These are phyloP conservation scores for Pistacia vera DNA, from an alignment of 345 rosid species.

Conservation along the genomic window DNA sequence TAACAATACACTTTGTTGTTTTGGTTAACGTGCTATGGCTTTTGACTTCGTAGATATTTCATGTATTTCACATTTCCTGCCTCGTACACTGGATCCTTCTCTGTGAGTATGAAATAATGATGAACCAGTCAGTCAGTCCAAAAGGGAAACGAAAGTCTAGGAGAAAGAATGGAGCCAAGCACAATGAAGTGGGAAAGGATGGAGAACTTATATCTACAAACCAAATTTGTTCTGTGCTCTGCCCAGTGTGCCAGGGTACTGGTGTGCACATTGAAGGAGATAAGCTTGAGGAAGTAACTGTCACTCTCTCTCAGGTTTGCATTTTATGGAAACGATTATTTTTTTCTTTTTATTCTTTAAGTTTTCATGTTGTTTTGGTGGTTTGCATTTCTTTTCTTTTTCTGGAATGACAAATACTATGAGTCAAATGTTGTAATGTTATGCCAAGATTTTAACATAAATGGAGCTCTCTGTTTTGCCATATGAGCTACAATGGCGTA, in stretches of 20 bases:
- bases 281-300: constrained; percentile 57
- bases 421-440: background rate
- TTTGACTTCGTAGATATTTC: constrained; percentile 71
- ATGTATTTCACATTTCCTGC: constrained; percentile 88
- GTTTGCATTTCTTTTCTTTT: constrained; percentile 3
- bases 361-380: background rate
- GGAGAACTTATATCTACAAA: constrained; percentile 31
- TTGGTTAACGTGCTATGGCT: constrained; percentile 1
- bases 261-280: constrained; percentile 60
- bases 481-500: background rate
- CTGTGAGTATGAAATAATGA: constrained; percentile 68
- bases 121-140: constrained; percentile 38
- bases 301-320: constrained; percentile 82
- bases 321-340: background rate
- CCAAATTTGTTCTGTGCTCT: constrained; percentile 66
- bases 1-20: background rate
- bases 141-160: constrained; percentile 54
- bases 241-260: constrained; percentile 98
- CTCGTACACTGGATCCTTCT: constrained; percentile 89
- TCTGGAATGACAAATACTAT: background rate
- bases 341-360: background rate
- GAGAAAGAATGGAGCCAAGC: constrained; percentile 52
- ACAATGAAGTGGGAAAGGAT: constrained; percentile 34
- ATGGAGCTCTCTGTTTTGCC: background rate
- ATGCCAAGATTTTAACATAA: background rate